Percentiles rank a stretch among this genome's conserved stretches.
Conservation (phyloP, 495 filamentous ascomycete genomes). For the Annulohypoxylon maeteangense region DNA sequence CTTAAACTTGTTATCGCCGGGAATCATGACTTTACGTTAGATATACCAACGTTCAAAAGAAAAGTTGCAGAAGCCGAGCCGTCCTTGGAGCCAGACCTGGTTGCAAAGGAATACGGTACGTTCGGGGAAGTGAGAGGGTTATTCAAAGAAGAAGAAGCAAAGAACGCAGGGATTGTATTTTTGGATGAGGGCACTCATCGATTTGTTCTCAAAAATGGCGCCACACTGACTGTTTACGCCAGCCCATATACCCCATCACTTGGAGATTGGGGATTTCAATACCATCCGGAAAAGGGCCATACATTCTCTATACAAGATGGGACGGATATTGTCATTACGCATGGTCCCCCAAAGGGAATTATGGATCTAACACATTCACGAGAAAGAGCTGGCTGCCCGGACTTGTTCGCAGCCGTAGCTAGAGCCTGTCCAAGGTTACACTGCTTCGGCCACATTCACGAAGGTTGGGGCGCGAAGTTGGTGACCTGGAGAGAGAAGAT, state of each 20-base stretch:
- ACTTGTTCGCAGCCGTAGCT: constrained; percentile 67
- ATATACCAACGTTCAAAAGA: constrained; percentile 55
- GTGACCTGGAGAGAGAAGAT: constrained; percentile 63
- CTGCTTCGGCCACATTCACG: constrained; percentile 81
- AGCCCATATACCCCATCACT: constrained; percentile 74
- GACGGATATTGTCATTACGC: constrained; percentile 76
- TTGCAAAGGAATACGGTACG: constrained; percentile 38
- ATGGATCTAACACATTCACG: constrained; percentile 59
- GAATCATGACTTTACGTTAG: constrained; percentile 81
- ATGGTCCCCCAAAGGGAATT: constrained; percentile 73
- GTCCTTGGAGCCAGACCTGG: constrained; percentile 24
- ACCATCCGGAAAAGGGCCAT: constrained; percentile 61
- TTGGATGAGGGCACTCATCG: constrained; percentile 71
- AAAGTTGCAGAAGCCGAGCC: constrained; percentile 26
- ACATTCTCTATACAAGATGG: constrained; percentile 58
- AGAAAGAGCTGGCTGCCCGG: constrained; percentile 63
- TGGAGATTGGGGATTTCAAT: constrained; percentile 71
- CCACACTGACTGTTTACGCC: constrained; percentile 71
- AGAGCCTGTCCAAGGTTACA: constrained; percentile 66
- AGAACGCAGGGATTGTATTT: constrained; percentile 65
- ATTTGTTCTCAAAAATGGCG: constrained; percentile 68
- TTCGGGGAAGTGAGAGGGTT: constrained; percentile 40
- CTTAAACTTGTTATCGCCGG: constrained; percentile 84
- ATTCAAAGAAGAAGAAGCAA: constrained; percentile 52
- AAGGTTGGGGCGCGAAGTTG: constrained; percentile 74